Base-by-base conservation (phyloP, 176 grass and related monocot genomes). In the Dactylis glomerata region DNA sequence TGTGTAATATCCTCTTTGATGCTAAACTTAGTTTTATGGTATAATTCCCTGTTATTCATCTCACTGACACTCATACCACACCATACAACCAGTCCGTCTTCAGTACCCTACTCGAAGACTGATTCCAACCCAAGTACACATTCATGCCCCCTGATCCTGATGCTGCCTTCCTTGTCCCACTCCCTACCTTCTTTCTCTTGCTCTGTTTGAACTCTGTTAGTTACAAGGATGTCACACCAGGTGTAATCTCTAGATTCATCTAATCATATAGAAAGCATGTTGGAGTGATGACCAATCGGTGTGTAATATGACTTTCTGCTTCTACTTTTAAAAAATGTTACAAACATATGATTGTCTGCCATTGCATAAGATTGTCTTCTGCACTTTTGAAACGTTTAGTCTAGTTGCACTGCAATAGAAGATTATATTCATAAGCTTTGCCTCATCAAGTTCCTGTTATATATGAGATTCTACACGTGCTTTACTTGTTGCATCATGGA, bases 161-260 rank as follows among this genome's bases (percentile, higher is more conserved):
- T 75, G 27, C 27, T 1, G 0, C 28, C 45, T 33, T 33, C 5
- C 27, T 51, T 33, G 5, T 75, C 26, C 71, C 12, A 14, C 44
- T 46, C 12, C 41, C 68, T 12, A 71, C 1, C 17, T 51, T 4
- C 0, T 75, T 31, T 51, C 4, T 75, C 16, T 75, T 51, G 45
- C 0, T 19, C 27, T 75, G 8, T 75, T 75, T 75, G 49, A 26
- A 32, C 0, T 0, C 45, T 50, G 16, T 32, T 27, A 32, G n/a
- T 71, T 71, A 1, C 38, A 45, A 50, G 45, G 4, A 74, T 32
- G 45, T 31, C 27, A 74, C 8, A 22, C 27, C 45, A 74, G 26
- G 45, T 22, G 16, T 74, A 45, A 50, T 66, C 14, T 65, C n/a
- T 82, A 54, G 65, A 78, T 82, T 73, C 40, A 85, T 23, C 13